Percentiles rank a stretch among this genome's conserved stretches.
Conservation (phyloP, 2,329 filamentous ascomycete species). For the Cordyceps farinosa region DNA sequence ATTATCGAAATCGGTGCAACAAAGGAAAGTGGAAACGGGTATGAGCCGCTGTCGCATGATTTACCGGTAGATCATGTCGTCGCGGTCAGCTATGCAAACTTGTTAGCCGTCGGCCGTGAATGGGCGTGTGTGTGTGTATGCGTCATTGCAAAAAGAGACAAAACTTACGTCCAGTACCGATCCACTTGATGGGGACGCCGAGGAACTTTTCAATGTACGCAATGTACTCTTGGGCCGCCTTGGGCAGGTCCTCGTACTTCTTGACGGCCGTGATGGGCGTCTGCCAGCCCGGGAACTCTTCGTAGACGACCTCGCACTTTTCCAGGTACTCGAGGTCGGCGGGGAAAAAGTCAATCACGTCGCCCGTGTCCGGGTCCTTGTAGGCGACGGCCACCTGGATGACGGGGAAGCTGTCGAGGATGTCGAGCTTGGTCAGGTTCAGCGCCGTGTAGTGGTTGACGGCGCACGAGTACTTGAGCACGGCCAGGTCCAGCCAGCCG, state of each 20-base stretch:
- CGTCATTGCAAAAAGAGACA: not conserved
- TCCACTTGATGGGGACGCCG: conserved; percentile 60
- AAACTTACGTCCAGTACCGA: conserved; percentile 53
- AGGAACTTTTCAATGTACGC: conserved; percentile 64
- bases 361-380: conserved; percentile 34
- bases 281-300: conserved; percentile 68
- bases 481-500: conserved; percentile 62
- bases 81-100: not conserved
- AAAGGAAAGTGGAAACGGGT: not conserved
- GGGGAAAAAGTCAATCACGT: conserved; percentile 51
- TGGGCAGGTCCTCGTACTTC: conserved; percentile 60
- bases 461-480: conserved; percentile 59
- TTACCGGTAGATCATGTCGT: conserved; percentile 1
- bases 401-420: conserved; percentile 69
- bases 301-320: conserved; percentile 61
- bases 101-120: not conserved
- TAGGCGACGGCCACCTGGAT: conserved; percentile 75
- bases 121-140: too few relatives aligned
- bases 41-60: not conserved
- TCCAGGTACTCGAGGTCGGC: conserved; percentile 58
- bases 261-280: conserved; percentile 57
- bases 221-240: conserved; percentile 62
- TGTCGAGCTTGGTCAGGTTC: conserved; percentile 52
- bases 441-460: conserved; percentile 65
- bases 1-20: not conserved